Evolutionary conservation across 164 flowering plant species (phyloP).

Genomic region (Stephania japonica): DNA sequence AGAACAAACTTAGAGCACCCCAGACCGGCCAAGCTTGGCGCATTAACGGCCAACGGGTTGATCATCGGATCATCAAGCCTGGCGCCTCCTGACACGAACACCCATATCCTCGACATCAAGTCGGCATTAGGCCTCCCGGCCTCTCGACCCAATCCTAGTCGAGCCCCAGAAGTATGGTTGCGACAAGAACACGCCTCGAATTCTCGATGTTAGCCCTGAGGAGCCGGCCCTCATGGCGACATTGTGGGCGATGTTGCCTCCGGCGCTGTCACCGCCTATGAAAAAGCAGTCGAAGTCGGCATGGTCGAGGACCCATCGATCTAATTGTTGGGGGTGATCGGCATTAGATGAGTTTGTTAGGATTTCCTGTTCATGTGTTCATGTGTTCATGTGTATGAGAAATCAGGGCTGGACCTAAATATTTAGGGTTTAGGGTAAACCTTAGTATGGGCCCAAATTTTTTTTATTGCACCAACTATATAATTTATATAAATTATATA

Average conservation of each 20-base stretch:
- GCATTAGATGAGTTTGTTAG: too few relatives aligned
- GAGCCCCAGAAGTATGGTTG: too few relatives aligned
- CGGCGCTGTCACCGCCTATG: conserved; percentile 38
- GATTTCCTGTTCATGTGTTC: too few relatives aligned
- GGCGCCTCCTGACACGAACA: conserved; percentile 27
- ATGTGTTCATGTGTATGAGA: too few relatives aligned
- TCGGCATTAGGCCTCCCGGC: conserved; percentile 5
- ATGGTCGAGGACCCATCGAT: conserved; percentile 23
- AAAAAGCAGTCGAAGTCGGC: conserved; percentile 25
- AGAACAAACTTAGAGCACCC: conserved; percentile 37
- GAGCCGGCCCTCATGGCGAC: conserved; percentile 20
- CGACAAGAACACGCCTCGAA: too few relatives aligned
- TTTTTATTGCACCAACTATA: too few relatives aligned
- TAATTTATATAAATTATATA: too few relatives aligned
- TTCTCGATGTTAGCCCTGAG: neutral
- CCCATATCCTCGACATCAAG: conserved; percentile 40
- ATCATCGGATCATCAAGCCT: conserved; percentile 46
- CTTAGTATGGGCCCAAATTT: too few relatives aligned
- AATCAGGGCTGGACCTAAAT: too few relatives aligned
- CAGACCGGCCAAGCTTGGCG: conserved; percentile 27
- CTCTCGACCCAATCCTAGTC: neutral
- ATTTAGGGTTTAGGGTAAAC: too few relatives aligned
- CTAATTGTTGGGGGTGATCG: too few relatives aligned
- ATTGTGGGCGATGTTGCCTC: conserved; percentile 33
- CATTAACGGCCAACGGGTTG: conserved; percentile 44